A percentile compares a stretch with the other conserved stretches of the same genome.
Evolutionary conservation across 2,329 filamentous ascomycete genomes (phyloP).

Genomic region (Phialophora tarda): DNA sequence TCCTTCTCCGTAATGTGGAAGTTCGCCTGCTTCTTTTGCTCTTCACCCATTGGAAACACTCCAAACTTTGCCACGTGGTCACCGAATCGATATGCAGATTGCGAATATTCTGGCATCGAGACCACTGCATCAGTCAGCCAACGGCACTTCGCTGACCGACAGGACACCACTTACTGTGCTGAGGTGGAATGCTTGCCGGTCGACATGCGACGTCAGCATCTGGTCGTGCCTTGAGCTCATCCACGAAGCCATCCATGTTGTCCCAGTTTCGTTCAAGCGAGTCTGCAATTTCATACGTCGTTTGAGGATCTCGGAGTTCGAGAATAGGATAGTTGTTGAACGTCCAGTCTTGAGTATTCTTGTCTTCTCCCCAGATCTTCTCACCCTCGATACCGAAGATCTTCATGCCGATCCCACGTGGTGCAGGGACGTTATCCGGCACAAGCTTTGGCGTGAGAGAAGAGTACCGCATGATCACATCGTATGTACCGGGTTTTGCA

Average conservation of each 20-base stretch:
- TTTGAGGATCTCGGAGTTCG: slow-evolving; percentile 29
- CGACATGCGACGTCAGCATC: slow-evolving; percentile 31
- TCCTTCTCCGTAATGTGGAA: slow-evolving; percentile 30
- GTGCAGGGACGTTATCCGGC: slow-evolving; percentile 33
- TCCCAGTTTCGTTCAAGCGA: slow-evolving; percentile 34
- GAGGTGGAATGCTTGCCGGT: slow-evolving; percentile 26
- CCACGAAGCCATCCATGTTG: slow-evolving; percentile 29
- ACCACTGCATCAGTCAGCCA: slow-evolving; percentile 23
- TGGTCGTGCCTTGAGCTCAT: slow-evolving; percentile 27
- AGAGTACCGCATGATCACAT: slow-evolving; percentile 37
- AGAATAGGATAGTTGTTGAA: slow-evolving; percentile 37
- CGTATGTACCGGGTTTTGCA: slow-evolving; percentile 32
- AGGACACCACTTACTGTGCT: slow-evolving; percentile 23
- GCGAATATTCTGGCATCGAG: slow-evolving; percentile 35
- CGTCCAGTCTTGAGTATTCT: slow-evolving; percentile 35
- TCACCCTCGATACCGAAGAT: slow-evolving; percentile 35
- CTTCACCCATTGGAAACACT: slow-evolving; percentile 30
- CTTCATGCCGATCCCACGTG: slow-evolving; percentile 35
- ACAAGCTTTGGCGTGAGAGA: slow-evolving; percentile 35
- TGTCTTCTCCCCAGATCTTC: slow-evolving; percentile 37
- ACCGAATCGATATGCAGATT: slow-evolving; percentile 34
- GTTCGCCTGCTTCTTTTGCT: slow-evolving; percentile 30
- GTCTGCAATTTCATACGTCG: slow-evolving; percentile 34
- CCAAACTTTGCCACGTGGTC: slow-evolving; percentile 35
- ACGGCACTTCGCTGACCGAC: not conserved